Evolutionary conservation across 139 green algal species (phyloP), one percentile per base, ranked within the genome.

Genomic region (Dunaliella primolecta): DNA sequence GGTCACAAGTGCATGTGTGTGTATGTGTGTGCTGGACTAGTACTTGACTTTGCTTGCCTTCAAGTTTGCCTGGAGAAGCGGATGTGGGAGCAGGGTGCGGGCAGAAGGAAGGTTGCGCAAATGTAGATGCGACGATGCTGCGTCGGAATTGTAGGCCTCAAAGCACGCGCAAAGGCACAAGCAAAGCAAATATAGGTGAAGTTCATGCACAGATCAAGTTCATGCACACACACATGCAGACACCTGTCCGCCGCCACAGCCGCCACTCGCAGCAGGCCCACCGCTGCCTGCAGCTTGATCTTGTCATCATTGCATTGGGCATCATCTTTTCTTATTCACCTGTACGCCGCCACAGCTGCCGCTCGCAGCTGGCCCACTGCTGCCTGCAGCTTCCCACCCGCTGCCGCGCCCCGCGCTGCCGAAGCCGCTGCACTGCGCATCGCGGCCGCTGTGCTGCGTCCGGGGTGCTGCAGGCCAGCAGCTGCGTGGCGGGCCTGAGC

Each of bases 231-330:
- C 29, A 33, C 72, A 78, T 3, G 21, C 72, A 78, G 11, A 32
- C 72, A 78, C 72, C 29, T 74, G 84, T 88, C 88, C 2, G 87
- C 84, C 0, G 72, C 78, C 34, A 87, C 57, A 7, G 72, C 85
- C 0, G 77, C 81, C 15, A 37, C 75, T 0, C 80, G 84, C 11
- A 91, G 76, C 33, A 23, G 36, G 34, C 81, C 82, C 74, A 89
- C 27, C 64, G 90, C 82, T 36, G 78, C 75, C 80, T 90, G 81
- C 38, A 91, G 83, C 15, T 34, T 30, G 24, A 74, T n/a, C n/a
- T n/a, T n/a, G n/a, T n/a, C n/a, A n/a, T n/a, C n/a, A n/a, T n/a
- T n/a, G n/a, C n/a, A n/a, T n/a, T n/a, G n/a, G n/a, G n/a, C n/a
- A n/a, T n/a, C n/a, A n/a, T n/a, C n/a, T n/a, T n/a, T n/a, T n/a